Base-by-base conservation (phyloP, 2,329 filamentous ascomycete genomes). In the Ophiocordyceps robertsii region DNA sequence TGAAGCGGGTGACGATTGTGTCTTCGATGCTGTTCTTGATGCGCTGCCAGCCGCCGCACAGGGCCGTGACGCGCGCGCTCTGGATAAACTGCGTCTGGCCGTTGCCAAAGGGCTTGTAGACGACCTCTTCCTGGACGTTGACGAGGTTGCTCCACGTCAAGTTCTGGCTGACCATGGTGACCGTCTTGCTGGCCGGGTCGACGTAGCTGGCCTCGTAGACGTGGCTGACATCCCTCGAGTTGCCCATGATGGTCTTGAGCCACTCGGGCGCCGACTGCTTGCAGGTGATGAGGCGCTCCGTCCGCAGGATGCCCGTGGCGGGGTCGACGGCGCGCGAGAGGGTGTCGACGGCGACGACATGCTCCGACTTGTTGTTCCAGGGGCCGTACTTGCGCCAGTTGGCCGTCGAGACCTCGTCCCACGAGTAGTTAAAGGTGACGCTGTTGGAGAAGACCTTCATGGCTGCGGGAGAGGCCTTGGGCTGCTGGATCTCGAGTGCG, bases 321-420 rank as follows among this genome's bases (percentile, higher is more conserved):
- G 68, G 59, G 53, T 78, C 72, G 60, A 79, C 68, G 40, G 52
- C 51, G 38, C 92, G 84, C 42, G 80, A 82, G 54, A 98, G 66
- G 13, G 90, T 96, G 68, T 98, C 92, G 56, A 96, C 92, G 51
- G 87, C 89, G 51, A 93, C 80, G 51, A 98, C 92, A 64, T 98
- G 92, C 35, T 88, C 86, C n/a, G 85, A 89, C 68, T 95, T 92
- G 63, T 95, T 84, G 70, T 98, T 98, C 90, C 92, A 96, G 17
- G 90, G 90, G 57, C 87, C 93, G 68, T 98, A 98, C 65, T 98
- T 98, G 54, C 81, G 83, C 92, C 92, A 98, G 74, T 98, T 98
- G 60, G 85, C 88, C 13, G 87, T 88, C 24, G 88, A 95, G 31
- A 98, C 92, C 64, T 96, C 90, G 58, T 95, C 87, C 92, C 92